Evolutionary conservation across 2,329 filamentous ascomycete species (phyloP).

Genomic region (Pseudogymnoascus sp.): DNA sequence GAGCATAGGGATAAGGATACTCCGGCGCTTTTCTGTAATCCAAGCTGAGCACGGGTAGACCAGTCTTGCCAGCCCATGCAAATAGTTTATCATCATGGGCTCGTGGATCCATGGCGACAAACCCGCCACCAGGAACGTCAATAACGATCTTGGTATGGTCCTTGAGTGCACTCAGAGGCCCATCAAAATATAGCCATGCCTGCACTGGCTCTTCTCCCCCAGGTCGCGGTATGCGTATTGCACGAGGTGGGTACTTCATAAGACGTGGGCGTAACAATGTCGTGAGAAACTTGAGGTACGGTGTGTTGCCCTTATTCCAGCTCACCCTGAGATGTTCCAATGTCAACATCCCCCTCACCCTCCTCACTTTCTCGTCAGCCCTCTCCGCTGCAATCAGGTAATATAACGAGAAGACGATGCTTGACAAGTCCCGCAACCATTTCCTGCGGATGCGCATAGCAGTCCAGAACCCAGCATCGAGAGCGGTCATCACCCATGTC

Average conservation of each 20-base stretch:
- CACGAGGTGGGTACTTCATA: slow-evolving; percentile 72
- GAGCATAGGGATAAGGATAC: slow-evolving; percentile 73
- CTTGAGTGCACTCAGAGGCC: slow-evolving; percentile 68
- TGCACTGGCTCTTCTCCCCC: slow-evolving; percentile 69
- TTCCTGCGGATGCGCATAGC: slow-evolving; percentile 84
- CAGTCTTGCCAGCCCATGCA: slow-evolving; percentile 82
- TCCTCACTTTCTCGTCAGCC: slow-evolving; percentile 92
- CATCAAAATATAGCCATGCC: slow-evolving; percentile 93
- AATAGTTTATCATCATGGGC: slow-evolving; percentile 91
- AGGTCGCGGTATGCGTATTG: slow-evolving; percentile 77
- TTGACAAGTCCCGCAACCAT: slow-evolving; percentile 74
- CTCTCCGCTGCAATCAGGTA: slow-evolving; percentile 90
- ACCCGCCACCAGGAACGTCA: slow-evolving; percentile 89
- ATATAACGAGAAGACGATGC: slow-evolving; percentile 77
- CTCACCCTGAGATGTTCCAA: slow-evolving; percentile 85
- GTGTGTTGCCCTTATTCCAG: slow-evolving; percentile 91
- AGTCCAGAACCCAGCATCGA: slow-evolving; percentile 97
- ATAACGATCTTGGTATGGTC: slow-evolving; percentile 72
- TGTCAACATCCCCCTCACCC: slow-evolving; percentile 77
- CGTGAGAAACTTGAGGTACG: slow-evolving; percentile 70
- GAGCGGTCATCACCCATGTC: slow-evolving; percentile 89
- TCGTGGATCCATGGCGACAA: slow-evolving; percentile 93
- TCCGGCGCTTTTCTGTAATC: slow-evolving; percentile 88
- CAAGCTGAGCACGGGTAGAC: slow-evolving; percentile 80
- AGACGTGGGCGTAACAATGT: slow-evolving; percentile 68